Percentiles rank a stretch among this genome's conserved stretches.
Conservation (phyloP, 73 alveolate species). For the Durusdinium trenchii region DNA sequence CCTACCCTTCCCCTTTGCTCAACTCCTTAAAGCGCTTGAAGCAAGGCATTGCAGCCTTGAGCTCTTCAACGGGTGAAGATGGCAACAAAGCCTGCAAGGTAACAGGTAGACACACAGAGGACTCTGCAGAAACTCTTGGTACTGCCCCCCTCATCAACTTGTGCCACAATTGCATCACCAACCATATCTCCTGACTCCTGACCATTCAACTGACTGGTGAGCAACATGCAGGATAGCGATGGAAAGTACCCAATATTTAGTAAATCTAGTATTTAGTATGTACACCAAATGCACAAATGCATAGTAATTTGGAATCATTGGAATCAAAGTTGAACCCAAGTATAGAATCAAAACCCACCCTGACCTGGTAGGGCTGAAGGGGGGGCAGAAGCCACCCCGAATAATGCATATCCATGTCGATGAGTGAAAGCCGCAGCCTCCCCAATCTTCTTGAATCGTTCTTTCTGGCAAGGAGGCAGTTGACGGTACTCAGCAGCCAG, state of each 20-base stretch:
- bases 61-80: not conserved
- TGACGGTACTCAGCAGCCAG: not conserved
- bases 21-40: not conserved
- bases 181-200: not conserved
- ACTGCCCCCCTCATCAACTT: not conserved
- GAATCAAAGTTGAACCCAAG: not conserved
- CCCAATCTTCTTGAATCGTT: not conserved
- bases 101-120: not conserved
- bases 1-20: not conserved
- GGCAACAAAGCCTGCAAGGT: not conserved
- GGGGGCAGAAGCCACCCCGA: not conserved
- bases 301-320: too few species aligned
- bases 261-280: too few species aligned
- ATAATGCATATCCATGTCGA: not conserved
- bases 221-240: too few species aligned
- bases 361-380: not conserved
- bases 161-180: not conserved
- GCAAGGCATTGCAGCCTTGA: not conserved
- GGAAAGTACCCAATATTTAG: too few species aligned
- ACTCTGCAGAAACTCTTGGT: not conserved
- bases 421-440: not conserved
- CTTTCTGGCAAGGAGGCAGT: not conserved
- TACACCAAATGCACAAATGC: too few species aligned
- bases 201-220: not conserved
- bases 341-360: not conserved